Evolutionary conservation across 2,329 filamentous ascomycete genomes (phyloP), one percentile per base, ranked within the genome.

Genomic region (Coleophoma eucalyptorum): DNA sequence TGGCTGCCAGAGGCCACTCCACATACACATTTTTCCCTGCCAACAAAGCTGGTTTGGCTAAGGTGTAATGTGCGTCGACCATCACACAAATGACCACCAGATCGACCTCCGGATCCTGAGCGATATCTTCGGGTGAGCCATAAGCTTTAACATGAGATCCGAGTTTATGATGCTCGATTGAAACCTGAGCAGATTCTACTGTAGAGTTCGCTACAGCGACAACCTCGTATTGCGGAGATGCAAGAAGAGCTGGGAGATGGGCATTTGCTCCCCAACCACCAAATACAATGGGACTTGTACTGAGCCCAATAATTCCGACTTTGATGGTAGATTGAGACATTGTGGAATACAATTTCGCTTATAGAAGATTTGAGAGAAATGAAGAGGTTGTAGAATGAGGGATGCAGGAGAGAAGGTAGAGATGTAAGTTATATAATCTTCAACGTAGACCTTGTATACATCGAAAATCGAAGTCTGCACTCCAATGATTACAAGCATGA

Each of bases 231-330:
- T 64, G 60, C 7, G 7, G 11, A 31, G 49, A 35, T 31, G 26
- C 49, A 15, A 32, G 42, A 16, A 50, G n/a, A 19, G 33, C 43
- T 0, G 82, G 79, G 0, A 85, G 72, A 58, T 85, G 82, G 3
- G 75, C 79, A 18, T 60, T 57, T 31, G 68, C 69, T 2, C 79
- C 80, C 81, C 81, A 85, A 0, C 38, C 38, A 7, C 56, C 60
- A 80, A 85, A 0, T 73, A 72, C 4, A 71, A 73, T 32, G 3
- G 8, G 4, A 31, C 70, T 70, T 44, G 76, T 74, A 2, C 70
- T 69, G 33, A 47, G 44, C 6, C 46, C 49, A 35, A 44, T 47
- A 13, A 48, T 16, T 15, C 50, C 40, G 15, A 50, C 33, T 8
- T 45, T 33, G n/a, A 35, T 52, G 19, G 43, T 34, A 35, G 76